Evolutionary conservation across 2,329 filamentous ascomycete genomes (phyloP).

Genomic region (Phaeophleospora eucalypticola): DNA sequence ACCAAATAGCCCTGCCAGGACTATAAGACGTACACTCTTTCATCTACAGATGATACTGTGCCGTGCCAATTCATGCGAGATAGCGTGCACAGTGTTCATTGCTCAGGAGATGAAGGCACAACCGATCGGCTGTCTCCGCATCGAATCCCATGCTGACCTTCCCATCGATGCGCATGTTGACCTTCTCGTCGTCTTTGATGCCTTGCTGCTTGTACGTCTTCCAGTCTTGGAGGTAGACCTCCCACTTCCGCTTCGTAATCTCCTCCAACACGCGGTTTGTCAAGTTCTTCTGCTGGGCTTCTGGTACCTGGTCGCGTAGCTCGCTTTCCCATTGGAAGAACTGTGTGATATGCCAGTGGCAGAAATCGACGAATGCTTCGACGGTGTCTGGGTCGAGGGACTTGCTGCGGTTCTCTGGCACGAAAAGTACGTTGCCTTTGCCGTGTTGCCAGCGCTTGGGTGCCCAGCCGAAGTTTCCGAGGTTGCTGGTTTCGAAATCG

Average conservation of each 20-base stretch:
- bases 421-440: not conserved
- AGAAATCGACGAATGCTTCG: not conserved
- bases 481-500: not conserved
- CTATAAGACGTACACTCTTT: too few species aligned
- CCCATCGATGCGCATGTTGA: not conserved
- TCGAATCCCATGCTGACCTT: not conserved
- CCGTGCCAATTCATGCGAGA: not conserved
- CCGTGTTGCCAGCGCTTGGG: not conserved
- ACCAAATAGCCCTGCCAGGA: too few species aligned
- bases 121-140: not conserved
- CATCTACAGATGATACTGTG: too few species aligned
- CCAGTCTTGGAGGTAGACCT: not conserved
- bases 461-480: not conserved
- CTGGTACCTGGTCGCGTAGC: not conserved
- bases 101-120: not conserved
- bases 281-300: not conserved
- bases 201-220: not conserved
- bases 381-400: not conserved
- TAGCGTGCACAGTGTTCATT: not conserved
- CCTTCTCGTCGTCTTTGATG: not conserved
- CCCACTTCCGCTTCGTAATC: not conserved
- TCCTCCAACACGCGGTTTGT: not conserved
- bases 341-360: not conserved
- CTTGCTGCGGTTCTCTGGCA: not conserved
- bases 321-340: not conserved